phyloP scores from a whole-genome alignment of 768 basidiomycete genomes.

The Naganishia vishniacii region DNA sequence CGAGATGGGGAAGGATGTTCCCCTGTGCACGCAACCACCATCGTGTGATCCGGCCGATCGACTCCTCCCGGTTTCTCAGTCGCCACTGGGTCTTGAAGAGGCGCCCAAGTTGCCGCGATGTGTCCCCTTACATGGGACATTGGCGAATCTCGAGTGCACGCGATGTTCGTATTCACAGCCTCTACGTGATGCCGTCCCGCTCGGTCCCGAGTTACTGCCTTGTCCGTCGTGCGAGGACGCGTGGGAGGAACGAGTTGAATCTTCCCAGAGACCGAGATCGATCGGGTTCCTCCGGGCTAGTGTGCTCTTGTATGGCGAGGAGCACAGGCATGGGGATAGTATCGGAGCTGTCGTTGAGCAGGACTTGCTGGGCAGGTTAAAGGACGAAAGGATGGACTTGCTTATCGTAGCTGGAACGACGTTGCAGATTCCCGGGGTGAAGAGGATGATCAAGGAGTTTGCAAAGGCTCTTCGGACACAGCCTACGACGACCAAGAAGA shows the following conservation, averaged over 20 bases:
- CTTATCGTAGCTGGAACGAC: slow-evolving; percentile 86
- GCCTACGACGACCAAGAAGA: slow-evolving; percentile 22
- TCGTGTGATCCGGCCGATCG: too few relatives aligned
- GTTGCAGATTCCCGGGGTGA: slow-evolving; percentile 81
- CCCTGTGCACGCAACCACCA: neutral
- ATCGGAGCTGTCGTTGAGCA: slow-evolving; percentile 77
- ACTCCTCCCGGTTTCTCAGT: neutral
- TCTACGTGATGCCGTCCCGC: slow-evolving; percentile 58
- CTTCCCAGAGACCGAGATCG: slow-evolving; percentile 72
- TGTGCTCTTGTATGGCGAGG: slow-evolving; percentile 85
- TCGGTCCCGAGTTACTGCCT: slow-evolving; percentile 60
- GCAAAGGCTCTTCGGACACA: slow-evolving; percentile 61
- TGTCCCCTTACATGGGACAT: slow-evolving; percentile 83
- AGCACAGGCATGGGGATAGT: slow-evolving; percentile 71
- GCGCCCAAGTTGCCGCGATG: slow-evolving; percentile 57
- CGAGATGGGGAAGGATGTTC: neutral
- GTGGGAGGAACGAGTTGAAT: slow-evolving; percentile 63
- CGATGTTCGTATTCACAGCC: slow-evolving; percentile 70
- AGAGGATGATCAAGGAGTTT: slow-evolving; percentile 75
- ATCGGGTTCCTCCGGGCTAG: slow-evolving; percentile 76
- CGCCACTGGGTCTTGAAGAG: neutral
- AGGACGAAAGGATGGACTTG: slow-evolving; percentile 62
- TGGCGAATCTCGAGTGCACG: slow-evolving; percentile 72
- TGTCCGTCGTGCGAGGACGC: slow-evolving; percentile 74
- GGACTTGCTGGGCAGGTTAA: slow-evolving; percentile 62